Percentiles rank a stretch among this genome's conserved stretches.
phyloP scores from a whole-genome alignment of 768 basidiomycete genomes.

The Lactarius indigo region DNA sequence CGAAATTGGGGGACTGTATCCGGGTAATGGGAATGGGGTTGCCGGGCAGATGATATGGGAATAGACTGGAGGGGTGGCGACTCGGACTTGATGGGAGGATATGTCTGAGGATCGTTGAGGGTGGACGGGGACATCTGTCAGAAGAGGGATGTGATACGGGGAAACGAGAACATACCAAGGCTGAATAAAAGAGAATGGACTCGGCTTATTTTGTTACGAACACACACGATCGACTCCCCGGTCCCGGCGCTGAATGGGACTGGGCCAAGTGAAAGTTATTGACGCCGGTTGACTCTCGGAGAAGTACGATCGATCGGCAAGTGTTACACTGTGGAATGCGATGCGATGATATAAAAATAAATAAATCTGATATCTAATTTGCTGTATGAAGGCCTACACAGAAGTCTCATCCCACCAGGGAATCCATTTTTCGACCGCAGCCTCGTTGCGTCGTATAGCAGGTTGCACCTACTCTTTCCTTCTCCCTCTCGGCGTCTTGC shows the following conservation, averaged over 20 bases:
- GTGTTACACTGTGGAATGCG: background rate
- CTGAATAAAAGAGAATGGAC: slow-evolving; percentile 10
- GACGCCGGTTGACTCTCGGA: background rate
- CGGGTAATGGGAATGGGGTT: background rate
- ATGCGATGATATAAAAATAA: background rate
- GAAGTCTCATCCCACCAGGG: background rate
- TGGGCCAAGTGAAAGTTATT: background rate
- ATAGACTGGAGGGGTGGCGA: slow-evolving; percentile 18
- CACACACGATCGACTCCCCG: background rate
- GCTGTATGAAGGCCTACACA: no score
- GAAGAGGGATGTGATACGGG: background rate
- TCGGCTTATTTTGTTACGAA: background rate
- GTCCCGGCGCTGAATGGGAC: background rate
- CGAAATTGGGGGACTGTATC: slow-evolving; percentile 24
- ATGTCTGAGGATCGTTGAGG: background rate
- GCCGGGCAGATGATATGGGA: slow-evolving; percentile 8
- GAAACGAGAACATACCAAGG: background rate
- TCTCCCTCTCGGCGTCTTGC: background rate
- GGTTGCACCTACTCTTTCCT: background rate
- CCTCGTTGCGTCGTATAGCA: background rate
- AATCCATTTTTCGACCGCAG: background rate
- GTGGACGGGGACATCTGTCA: slow-evolving; percentile 11
- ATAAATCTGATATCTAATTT: background rate
- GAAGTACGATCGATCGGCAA: background rate
- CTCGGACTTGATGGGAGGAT: slow-evolving; percentile 23